Conservation (phyloP, 2,329 filamentous ascomycete species). For the Fusarium incarnatum region DNA sequence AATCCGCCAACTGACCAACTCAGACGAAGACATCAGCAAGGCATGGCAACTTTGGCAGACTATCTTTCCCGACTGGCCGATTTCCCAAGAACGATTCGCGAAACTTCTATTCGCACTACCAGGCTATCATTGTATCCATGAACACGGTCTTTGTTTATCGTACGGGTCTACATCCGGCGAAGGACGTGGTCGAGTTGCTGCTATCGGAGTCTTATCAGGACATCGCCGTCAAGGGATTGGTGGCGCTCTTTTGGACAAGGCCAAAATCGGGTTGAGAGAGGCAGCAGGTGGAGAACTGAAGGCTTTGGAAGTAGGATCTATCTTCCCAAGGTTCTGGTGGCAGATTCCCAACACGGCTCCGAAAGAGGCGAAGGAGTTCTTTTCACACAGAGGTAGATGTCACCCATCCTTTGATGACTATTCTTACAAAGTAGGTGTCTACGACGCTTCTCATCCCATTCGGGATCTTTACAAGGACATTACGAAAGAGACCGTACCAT, state of each 20-base stretch:
- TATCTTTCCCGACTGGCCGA: slow-evolving; percentile 40
- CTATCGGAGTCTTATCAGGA: slow-evolving; percentile 35
- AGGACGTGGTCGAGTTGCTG: slow-evolving; percentile 27
- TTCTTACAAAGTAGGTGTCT: slow-evolving; percentile 7
- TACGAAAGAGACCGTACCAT: slow-evolving; percentile 1
- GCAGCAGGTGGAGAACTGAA: background rate
- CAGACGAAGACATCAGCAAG: slow-evolving; percentile 29
- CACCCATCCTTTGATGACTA: fast-evolving
- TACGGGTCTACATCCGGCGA: background rate
- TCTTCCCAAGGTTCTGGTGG: slow-evolving; percentile 40
- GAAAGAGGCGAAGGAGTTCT: slow-evolving; percentile 32
- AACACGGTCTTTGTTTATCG: slow-evolving; percentile 37
- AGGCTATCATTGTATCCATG: slow-evolving; percentile 30
- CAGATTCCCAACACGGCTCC: slow-evolving; percentile 23
- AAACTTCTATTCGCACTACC: slow-evolving; percentile 10
- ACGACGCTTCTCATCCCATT: background rate
- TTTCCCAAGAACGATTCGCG: slow-evolving; percentile 15
- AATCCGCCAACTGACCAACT: slow-evolving; percentile 20
- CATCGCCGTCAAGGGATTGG: slow-evolving; percentile 37
- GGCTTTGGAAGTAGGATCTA: slow-evolving; percentile 37
- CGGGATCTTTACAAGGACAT: slow-evolving; percentile 41
- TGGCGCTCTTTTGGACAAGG: slow-evolving; percentile 24
- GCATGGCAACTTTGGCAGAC: slow-evolving; percentile 39
- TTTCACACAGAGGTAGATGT: slow-evolving; percentile 29
- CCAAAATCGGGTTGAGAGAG: background rate